Conservation (phyloP, 495 filamentous ascomycete genomes). For the Astrothelium macrocarpum region DNA sequence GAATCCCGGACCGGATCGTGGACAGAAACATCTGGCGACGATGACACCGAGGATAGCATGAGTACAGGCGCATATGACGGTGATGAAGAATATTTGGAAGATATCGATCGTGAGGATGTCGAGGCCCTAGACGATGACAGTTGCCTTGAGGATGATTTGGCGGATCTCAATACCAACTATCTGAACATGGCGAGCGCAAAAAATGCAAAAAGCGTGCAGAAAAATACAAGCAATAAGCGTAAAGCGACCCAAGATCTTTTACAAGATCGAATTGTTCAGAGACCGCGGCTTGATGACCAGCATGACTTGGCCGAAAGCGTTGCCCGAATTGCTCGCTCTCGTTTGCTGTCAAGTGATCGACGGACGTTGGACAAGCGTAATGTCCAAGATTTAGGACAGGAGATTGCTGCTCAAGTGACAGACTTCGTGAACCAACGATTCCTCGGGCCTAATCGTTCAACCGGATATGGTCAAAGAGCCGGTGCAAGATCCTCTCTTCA, state of each 20-base stretch:
- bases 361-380: neutral
- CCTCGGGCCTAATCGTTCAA: neutral
- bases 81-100: constrained; percentile 9
- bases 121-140: constrained; percentile 9
- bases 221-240: neutral
- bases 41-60: neutral
- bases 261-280: neutral
- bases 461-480: neutral
- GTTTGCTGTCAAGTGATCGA: neutral
- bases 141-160: neutral
- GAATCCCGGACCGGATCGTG: neutral
- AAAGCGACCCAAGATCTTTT: neutral
- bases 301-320: neutral
- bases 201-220: no score
- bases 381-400: constrained; percentile 7
- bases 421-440: constrained; percentile 9
- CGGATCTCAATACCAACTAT: neutral
- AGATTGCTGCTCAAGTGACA: constrained; percentile 9
- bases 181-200: neutral
- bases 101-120: constrained; percentile 12
- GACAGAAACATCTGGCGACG: neutral
- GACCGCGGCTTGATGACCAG: neutral
- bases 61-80: constrained; percentile 9
- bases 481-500: no score
- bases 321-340: neutral